A percentile compares a stretch with the other conserved stretches of the same genome.
Conservation (phyloP, 106 monocot species). For the Dioscorea alata region DNA sequence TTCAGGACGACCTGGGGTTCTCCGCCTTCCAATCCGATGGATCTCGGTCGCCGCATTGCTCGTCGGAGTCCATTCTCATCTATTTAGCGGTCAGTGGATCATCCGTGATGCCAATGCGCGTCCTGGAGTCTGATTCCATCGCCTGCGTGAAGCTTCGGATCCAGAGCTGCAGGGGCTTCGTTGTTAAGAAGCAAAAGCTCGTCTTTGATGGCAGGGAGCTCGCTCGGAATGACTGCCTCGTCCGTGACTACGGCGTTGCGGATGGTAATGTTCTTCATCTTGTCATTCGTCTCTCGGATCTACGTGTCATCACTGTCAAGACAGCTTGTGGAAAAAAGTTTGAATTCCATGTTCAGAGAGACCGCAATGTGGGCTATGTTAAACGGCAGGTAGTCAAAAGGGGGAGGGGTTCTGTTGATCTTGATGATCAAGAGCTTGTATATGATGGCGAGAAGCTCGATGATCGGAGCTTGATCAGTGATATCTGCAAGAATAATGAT, state of each 20-base stretch:
- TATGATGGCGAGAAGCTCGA: slow-evolving; percentile 55
- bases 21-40: slow-evolving; percentile 16
- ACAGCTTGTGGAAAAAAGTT: slow-evolving; percentile 37
- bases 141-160: slow-evolving; percentile 64
- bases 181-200: slow-evolving; percentile 45
- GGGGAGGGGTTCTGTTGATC: slow-evolving; percentile 15
- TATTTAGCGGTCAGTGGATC: slow-evolving; percentile 38
- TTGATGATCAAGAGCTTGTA: slow-evolving; percentile 29
- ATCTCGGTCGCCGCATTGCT: slow-evolving; percentile 14
- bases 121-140: slow-evolving; percentile 52
- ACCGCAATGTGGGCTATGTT: slow-evolving; percentile 33
- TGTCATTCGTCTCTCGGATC: slow-evolving; percentile 33
- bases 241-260: slow-evolving; percentile 48
- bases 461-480: slow-evolving; percentile 26
- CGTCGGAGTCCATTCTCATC: slow-evolving; percentile 32
- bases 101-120: slow-evolving; percentile 45
- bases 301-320: slow-evolving; percentile 34
- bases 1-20: slow-evolving; percentile 18
- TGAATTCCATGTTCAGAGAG: slow-evolving; percentile 30
- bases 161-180: slow-evolving; percentile 42
- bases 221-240: slow-evolving; percentile 34
- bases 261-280: slow-evolving; percentile 55
- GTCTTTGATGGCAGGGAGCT: slow-evolving; percentile 54
- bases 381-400: slow-evolving; percentile 36
- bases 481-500: slow-evolving; percentile 27